Evolutionary conservation across 352 stramenopile genomes (phyloP).

Genomic region (Plasmopara halstedii): DNA sequence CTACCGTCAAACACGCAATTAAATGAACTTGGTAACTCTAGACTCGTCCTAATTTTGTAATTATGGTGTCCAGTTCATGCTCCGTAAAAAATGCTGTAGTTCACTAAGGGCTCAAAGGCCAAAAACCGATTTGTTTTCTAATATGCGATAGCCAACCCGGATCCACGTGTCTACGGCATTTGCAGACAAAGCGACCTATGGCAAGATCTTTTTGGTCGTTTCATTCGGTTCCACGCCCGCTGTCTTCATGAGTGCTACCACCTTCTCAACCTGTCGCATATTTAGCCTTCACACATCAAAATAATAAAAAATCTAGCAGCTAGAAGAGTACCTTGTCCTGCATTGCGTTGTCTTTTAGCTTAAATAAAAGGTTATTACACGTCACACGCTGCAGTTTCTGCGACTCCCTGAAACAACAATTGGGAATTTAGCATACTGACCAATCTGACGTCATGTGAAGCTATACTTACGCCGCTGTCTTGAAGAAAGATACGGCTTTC

Average conservation of each 20-base stretch:
- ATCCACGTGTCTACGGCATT: too few relatives aligned
- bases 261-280: constrained; percentile 47
- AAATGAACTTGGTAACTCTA: constrained; percentile 8
- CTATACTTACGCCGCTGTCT: constrained; percentile 62
- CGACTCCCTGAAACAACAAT: constrained; percentile 28
- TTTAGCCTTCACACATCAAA: not conserved
- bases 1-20: not conserved
- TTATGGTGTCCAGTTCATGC: too few relatives aligned
- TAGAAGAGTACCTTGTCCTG: constrained; percentile 34
- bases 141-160: constrained; percentile 11
- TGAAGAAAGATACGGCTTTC: constrained; percentile 60
- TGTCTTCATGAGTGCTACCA: constrained; percentile 69
- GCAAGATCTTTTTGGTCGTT: constrained; percentile 77
- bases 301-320: not conserved
- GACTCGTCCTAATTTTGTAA: too few relatives aligned
- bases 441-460: not conserved
- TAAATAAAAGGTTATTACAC: constrained; percentile 82
- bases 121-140: too few relatives aligned
- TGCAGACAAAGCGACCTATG: too few relatives aligned
- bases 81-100: too few relatives aligned
- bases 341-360: constrained; percentile 77
- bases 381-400: constrained; percentile 79
- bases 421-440: constrained; percentile 1
- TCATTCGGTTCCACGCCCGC: constrained; percentile 73
- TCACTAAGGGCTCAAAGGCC: too few relatives aligned